A percentile compares a stretch with the other conserved stretches of the same genome.
These are phyloP conservation scores for Saprolegnia diclina DNA, from an alignment of 352 stramenopile genomes.

Conservation along the genomic window DNA sequence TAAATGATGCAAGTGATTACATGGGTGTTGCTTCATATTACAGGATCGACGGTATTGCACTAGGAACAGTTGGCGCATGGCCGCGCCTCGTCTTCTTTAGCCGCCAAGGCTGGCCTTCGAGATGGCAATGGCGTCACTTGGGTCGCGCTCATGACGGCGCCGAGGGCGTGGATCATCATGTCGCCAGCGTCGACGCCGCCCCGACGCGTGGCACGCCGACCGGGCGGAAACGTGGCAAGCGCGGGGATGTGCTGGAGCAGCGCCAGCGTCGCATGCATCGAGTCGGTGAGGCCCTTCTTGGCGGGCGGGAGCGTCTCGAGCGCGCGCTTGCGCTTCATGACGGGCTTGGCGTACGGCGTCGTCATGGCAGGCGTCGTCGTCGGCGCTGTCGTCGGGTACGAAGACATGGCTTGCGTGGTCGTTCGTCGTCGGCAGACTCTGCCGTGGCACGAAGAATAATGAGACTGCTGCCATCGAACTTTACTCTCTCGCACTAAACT, in stretches of 20 bases:
- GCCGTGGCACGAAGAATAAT: conserved; percentile 2
- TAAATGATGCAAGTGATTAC: neutral
- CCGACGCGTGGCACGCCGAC: neutral
- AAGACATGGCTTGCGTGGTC: neutral
- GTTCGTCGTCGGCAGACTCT: neutral
- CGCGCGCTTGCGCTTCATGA: conserved; percentile 18
- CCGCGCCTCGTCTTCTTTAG: conserved; percentile 21
- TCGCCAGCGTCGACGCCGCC: conserved; percentile 22
- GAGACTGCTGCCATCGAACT: neutral
- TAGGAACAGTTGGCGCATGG: neutral
- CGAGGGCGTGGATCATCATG: conserved; percentile 23
- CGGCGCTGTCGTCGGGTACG: neutral
- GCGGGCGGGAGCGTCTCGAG: neutral
- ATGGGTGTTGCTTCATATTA: neutral
- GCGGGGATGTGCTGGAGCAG: conserved; percentile 20
- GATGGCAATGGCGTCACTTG: conserved; percentile 4
- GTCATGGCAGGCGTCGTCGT: too few relatives aligned
- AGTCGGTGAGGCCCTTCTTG: conserved; percentile 19
- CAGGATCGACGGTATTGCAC: too few relatives aligned
- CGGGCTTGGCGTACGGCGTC: neutral
- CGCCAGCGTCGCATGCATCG: conserved; percentile 22
- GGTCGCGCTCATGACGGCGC: conserved; percentile 4
- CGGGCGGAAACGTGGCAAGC: neutral
- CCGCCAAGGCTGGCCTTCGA: neutral
- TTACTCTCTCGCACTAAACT: conserved; percentile 18